Base-by-base conservation (phyloP, 2,329 filamentous ascomycete species). In the Pseudomassariella vexata region DNA sequence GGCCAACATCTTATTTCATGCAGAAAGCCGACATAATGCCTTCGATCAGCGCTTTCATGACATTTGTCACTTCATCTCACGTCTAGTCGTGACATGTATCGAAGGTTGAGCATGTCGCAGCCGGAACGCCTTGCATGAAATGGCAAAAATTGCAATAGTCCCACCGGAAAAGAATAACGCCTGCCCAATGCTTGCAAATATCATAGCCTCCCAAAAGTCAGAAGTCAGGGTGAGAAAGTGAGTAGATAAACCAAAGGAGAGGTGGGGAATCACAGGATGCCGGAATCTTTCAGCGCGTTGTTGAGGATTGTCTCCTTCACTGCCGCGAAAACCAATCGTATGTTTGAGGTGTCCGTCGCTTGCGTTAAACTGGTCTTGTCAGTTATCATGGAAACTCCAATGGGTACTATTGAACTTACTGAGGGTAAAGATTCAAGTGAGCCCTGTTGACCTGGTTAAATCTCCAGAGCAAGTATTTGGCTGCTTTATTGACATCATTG, bases 301-400 rank as follows among this genome's bases (percentile, higher is more conserved):
- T 96, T 94, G 47, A 98, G 67, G 52, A 98, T 98, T 20, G 92
- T 98, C 65, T 98, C 92, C 60, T 98, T 98, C 39, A 98, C 92
- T 7, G 92, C 92, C 20, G 90, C 92, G 62, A 98, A 98, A 28
- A 98, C 92, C 22, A 98, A 75, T 44, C 92, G 85, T 52, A 98
- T 95, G 55, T 98, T 98, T 32, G 89, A 95, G 4, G 92, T 98
- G 59, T 98, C 92, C 42, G 92, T 98, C 27, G 92, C 92, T 82
- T 98, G 92, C 20, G 92, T 98, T 41, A 98, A 76, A 62, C 90
- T 96, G 49, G 12, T 12, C 19, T 20, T 29, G 10, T 10, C 6
- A 29, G 26, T 30, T 42, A 29, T 41, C 50, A 50, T 19, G 27
- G 15, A 34, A 24, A 19, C 23, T 24, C 6, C 20, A 28, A n/a